Evolutionary conservation across 176 grass and related monocot genomes (phyloP), one percentile per base, ranked within the genome.

Genomic region (Phoenix dactylifera): DNA sequence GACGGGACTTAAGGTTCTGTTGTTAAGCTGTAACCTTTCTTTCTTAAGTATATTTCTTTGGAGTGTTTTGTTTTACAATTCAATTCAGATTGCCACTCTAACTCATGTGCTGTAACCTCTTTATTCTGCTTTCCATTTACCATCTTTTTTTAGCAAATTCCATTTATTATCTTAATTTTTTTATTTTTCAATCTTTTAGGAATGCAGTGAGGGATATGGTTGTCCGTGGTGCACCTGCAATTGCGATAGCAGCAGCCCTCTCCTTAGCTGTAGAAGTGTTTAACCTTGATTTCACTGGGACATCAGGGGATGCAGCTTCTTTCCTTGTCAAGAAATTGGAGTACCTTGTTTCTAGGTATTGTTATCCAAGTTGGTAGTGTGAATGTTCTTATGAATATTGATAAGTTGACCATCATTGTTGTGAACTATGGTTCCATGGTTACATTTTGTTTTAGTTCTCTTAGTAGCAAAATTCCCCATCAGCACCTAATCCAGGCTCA

Each of bases 321-420:
- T 80, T 85, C 26, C 58, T 97, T 52, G 66, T 78, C 48, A 79
- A 82, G 49, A 97, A 97, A 72, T 73, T 97, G 74, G 83, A 91
- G 17, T 91, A 88, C 71, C 87, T 97, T 83, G 84, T 97, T 76
- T 88, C 87, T 22, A 97, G 93, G 84, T 91, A 88, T 58, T 10
- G 17, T 30, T 30, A 30, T 30, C 28, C 28, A 30, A 30, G 28
- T 30, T 30, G 28, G 28, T 30, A 30, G 28, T 30, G 28, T 4
- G 5, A 5, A 30, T 30, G 28, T 68, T 62, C 56, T 16, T 64
- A 62, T 12, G 58, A 67, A n/a, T 58, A 59, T 64, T 57, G 6
- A 49, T 26, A 29, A 22, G n/a, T 1, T 6, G 56, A 18, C 14
- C 35, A 51, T 51, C 22, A 16, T 18, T 70, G 17, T 64, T 35